Percentiles rank a stretch among this genome's conserved stretches.
phyloP scores from a whole-genome alignment of 441 rosid species.

The Populus hybrid region DNA sequence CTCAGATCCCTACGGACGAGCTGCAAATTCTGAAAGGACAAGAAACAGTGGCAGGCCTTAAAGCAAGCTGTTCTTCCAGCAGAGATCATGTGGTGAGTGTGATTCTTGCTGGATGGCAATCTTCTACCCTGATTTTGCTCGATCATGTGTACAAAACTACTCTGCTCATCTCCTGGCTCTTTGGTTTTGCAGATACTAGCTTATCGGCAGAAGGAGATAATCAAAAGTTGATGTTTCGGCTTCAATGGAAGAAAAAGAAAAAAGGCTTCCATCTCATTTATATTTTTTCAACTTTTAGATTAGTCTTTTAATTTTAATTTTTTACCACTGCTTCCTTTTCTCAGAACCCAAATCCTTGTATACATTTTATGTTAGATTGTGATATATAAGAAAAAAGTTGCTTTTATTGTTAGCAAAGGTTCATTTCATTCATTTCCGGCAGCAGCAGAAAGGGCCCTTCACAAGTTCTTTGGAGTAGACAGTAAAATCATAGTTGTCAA shows the following conservation, averaged over 20 bases:
- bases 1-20: constrained; percentile 31
- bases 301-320: not conserved
- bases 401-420: not conserved
- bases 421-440: not conserved
- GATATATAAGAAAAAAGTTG: not conserved
- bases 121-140: not conserved
- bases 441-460: not conserved
- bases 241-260: not conserved
- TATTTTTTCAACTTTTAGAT: not conserved
- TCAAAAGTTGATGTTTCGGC: not conserved
- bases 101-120: constrained; percentile 12
- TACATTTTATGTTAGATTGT: not conserved
- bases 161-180: not conserved
- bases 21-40: constrained; percentile 45
- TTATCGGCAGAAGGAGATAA: constrained; percentile 38
- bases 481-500: not conserved
- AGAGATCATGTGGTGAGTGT: constrained; percentile 39
- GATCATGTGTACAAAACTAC: not conserved
- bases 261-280: not conserved
- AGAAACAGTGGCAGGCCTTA: constrained; percentile 45
- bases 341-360: not conserved
- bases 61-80: constrained; percentile 29
- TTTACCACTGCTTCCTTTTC: not conserved
- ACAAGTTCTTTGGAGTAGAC: not conserved
- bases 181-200: constrained; percentile 38